Evolutionary conservation across 1,139 yeast species (phyloP).

Genomic region (Meyerozyma smithsonii): DNA sequence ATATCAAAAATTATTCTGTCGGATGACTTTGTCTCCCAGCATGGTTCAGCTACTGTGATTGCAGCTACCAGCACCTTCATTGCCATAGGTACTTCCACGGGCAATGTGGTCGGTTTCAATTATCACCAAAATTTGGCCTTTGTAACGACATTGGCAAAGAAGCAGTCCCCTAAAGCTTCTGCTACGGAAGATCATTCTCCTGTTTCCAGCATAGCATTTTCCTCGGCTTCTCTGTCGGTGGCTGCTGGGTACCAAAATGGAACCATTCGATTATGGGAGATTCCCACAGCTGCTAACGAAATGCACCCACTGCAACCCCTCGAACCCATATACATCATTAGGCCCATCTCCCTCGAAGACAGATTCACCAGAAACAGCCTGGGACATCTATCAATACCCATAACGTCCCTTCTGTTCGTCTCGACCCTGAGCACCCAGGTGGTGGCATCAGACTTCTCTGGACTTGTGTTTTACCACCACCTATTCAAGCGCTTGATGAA

Average conservation of each 20-base stretch:
- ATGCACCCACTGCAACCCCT: slow-evolving; percentile 13
- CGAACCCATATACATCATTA: slow-evolving; percentile 16
- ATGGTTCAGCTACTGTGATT: slow-evolving; percentile 49
- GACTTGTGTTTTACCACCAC: slow-evolving; percentile 56
- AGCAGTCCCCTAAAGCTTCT: slow-evolving; percentile 13
- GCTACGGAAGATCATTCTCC: slow-evolving; percentile 27
- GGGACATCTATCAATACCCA: slow-evolving; percentile 52
- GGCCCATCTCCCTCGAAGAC: slow-evolving; percentile 25
- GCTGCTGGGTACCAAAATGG: slow-evolving; percentile 35
- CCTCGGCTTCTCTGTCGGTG: slow-evolving; percentile 29
- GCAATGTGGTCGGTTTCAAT: slow-evolving; percentile 57
- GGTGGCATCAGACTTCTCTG: slow-evolving; percentile 55
- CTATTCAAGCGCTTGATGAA: slow-evolving; percentile 54
- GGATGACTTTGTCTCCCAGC: slow-evolving; percentile 19
- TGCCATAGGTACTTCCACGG: slow-evolving; percentile 60
- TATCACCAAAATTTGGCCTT: slow-evolving; percentile 52
- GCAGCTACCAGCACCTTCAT: slow-evolving; percentile 46
- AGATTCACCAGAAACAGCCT: slow-evolving; percentile 27
- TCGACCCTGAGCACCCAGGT: slow-evolving; percentile 55
- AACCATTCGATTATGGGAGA: slow-evolving; percentile 26
- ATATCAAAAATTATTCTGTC: slow-evolving; percentile 15
- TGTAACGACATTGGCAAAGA: slow-evolving; percentile 10
- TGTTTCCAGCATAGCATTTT: slow-evolving; percentile 30
- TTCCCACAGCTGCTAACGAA: slow-evolving; percentile 10
- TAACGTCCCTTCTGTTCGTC: slow-evolving; percentile 49